Evolutionary conservation across 192 early-diverging fungal species (phyloP).

Genomic region (Mortierella hygrophila): DNA sequence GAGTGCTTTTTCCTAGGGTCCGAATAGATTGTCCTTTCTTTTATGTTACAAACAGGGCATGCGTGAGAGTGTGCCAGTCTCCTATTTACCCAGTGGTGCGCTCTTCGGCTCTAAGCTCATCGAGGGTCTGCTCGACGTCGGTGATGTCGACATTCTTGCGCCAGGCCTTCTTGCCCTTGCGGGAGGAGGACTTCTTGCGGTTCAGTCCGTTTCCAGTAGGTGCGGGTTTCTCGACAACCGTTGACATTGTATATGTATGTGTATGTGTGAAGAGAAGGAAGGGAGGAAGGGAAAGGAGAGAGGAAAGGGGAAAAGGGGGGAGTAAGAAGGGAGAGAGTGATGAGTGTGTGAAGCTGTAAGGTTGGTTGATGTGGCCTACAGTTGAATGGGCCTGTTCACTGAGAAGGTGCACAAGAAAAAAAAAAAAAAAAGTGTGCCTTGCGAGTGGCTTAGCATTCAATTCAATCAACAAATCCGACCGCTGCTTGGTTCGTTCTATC

Average conservation of each 20-base stretch:
- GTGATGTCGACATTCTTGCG: conserved; percentile 90
- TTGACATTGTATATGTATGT: conserved; percentile 29
- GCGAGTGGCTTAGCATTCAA: neutral
- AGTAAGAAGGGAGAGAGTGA: neutral
- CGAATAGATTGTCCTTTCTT: conserved; percentile 14
- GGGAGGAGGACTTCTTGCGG: conserved; percentile 56
- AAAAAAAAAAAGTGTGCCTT: conserved; percentile 17
- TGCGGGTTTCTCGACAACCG: conserved; percentile 63
- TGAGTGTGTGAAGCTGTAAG: neutral
- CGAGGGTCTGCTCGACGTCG: conserved; percentile 82
- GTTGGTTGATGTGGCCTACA: conserved; percentile 4
- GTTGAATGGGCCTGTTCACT: neutral
- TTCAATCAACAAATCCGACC: neutral
- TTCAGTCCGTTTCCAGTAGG: conserved; percentile 55
- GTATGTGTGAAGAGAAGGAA: neutral
- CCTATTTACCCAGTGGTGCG: conserved; percentile 70
- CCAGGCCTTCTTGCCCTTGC: conserved; percentile 95
- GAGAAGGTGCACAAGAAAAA: neutral
- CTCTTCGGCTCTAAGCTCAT: conserved; percentile 80
- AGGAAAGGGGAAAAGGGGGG: neutral
- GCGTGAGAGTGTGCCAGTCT: neutral
- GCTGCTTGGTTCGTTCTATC: neutral
- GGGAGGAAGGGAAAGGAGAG: neutral
- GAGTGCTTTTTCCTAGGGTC: neutral
- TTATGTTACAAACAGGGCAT: neutral